phyloP scores from a whole-genome alignment of 441 rosid species.

The Erodium trifolium region DNA sequence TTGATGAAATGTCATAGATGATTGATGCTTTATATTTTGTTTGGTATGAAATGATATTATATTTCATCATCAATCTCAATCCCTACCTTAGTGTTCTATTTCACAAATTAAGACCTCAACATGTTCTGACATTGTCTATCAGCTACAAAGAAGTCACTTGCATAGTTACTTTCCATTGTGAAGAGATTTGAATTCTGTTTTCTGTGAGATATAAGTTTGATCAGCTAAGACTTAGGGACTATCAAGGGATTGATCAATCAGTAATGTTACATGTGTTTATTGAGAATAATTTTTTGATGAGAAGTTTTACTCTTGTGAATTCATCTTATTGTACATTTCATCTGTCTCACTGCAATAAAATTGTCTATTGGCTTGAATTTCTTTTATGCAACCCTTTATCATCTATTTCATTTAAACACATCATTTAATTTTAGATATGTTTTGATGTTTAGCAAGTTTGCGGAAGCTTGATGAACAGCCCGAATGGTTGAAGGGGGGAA shows the following conservation, averaged over 20 bases:
- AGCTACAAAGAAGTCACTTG: too few relatives aligned
- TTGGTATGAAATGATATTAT: too few relatives aligned
- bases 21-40: too few relatives aligned
- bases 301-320: not conserved
- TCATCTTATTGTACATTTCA: not conserved
- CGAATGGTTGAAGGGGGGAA: slow-evolving; percentile 94
- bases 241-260: not conserved
- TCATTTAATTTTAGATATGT: not conserved
- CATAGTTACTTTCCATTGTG: too few relatives aligned
- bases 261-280: not conserved
- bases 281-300: not conserved
- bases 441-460: slow-evolving; percentile 54
- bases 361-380: not conserved
- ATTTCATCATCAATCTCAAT: too few relatives aligned
- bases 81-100: too few relatives aligned
- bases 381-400: not conserved
- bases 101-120: too few relatives aligned
- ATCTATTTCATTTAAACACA: not conserved
- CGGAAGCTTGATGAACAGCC: slow-evolving; percentile 99
- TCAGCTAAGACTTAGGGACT: too few relatives aligned
- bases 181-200: too few relatives aligned
- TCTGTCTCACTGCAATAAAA: not conserved
- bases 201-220: too few relatives aligned
- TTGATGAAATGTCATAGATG: too few relatives aligned
- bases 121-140: too few relatives aligned